phyloP scores from a whole-genome alignment of 768 basidiomycete genomes.

The Termitomyces sp. region DNA sequence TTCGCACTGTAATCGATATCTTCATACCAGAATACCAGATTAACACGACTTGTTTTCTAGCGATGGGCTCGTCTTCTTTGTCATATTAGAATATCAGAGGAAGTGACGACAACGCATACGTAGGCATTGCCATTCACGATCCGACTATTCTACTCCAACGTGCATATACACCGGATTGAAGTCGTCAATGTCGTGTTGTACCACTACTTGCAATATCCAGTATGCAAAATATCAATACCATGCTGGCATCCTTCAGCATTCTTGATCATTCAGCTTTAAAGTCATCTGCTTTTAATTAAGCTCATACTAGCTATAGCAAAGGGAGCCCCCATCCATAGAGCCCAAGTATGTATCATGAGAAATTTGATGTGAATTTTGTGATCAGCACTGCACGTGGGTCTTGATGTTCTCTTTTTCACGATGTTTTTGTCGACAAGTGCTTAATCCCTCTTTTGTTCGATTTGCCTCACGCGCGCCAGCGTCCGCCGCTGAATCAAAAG shows the following conservation, averaged over 20 bases:
- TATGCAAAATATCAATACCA: not conserved
- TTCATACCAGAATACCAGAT: slow-evolving; percentile 15
- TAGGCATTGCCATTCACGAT: not conserved
- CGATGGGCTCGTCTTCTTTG: not conserved
- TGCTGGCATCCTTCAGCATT: not conserved
- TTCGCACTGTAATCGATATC: not conserved
- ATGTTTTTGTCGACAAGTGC: slow-evolving; percentile 1
- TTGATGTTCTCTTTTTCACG: slow-evolving; percentile 1
- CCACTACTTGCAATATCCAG: not conserved
- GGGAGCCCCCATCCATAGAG: not conserved
- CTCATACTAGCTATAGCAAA: too few relatives aligned
- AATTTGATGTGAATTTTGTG: not conserved
- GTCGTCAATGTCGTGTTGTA: not conserved
- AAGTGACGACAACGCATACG: not conserved
- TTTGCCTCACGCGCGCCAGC: slow-evolving; percentile 9
- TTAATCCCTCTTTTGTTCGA: slow-evolving; percentile 1
- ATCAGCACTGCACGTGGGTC: not conserved
- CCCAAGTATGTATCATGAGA: too few relatives aligned
- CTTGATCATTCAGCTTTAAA: not conserved
- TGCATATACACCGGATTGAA: too few relatives aligned
- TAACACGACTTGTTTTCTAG: slow-evolving; percentile 47
- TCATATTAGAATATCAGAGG: not conserved
- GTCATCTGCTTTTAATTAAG: too few relatives aligned
- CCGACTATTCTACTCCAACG: not conserved
- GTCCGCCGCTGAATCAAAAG: slow-evolving; percentile 22